Evolutionary conservation across 129 eudicot genomes (phyloP).

Genomic region (Ambrosia trifida): DNA sequence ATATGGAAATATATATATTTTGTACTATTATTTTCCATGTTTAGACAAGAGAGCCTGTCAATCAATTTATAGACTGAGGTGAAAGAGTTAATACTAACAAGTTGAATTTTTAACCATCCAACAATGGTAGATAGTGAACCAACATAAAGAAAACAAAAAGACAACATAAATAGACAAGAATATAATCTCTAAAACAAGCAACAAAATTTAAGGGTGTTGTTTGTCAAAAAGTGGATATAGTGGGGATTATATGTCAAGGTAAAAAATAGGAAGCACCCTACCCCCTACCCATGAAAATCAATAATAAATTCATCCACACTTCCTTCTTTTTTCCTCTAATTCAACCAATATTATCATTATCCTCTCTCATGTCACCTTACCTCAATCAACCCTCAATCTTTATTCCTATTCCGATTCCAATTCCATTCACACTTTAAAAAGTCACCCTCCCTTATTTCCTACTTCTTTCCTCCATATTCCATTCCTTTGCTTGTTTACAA

Average conservation of each 20-base stretch:
- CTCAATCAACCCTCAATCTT: constrained; percentile 22
- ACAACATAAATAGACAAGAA: background rate
- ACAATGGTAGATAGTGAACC: too few species aligned
- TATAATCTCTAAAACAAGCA: background rate
- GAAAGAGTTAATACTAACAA: too few species aligned
- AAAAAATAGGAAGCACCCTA: background rate
- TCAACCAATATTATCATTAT: constrained; percentile 19
- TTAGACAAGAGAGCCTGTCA: too few species aligned
- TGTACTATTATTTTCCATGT: background rate
- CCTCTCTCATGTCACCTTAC: constrained; percentile 28
- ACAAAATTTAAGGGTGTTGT: background rate
- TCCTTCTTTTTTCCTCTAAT: constrained; percentile 28
- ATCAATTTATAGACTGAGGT: too few species aligned
- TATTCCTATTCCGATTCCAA: background rate
- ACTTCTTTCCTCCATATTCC: constrained; percentile 13
- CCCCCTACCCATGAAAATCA: background rate
- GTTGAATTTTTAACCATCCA: too few species aligned
- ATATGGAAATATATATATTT: too few species aligned
- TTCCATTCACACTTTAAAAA: constrained; percentile 23
- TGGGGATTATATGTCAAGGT: constrained; percentile 4
- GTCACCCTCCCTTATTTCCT: constrained; percentile 24
- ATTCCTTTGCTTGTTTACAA: constrained; percentile 7
- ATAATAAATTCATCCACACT: constrained; percentile 28
- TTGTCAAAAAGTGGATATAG: background rate
- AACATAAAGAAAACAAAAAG: too few species aligned